Evolutionary conservation across 139 green algal species (phyloP), one percentile per base, ranked within the genome.

Genomic region (Auxenochlorella protothecoides): DNA sequence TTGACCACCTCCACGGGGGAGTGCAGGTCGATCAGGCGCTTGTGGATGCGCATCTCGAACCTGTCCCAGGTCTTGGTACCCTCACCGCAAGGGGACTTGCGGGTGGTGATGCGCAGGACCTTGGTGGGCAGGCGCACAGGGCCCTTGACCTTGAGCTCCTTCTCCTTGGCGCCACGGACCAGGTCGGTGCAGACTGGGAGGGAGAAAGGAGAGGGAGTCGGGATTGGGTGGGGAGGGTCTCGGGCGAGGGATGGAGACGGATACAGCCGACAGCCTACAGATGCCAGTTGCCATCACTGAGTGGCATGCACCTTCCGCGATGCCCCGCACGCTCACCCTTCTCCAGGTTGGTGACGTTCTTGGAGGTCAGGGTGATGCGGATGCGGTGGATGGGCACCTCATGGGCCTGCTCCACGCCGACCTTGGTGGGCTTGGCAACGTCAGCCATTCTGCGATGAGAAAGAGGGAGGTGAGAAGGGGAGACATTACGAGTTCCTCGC

Each of bases 111-210:
- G 70, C 83, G 85, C 74, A 99, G 87, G n/a, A 86, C 86, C 88
- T 98, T 98, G 74, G 95, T 99, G 79, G 95, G 95, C 89, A 99
- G 93, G 80, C 95, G 87, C 75, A 99, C 93, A 53, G 95, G 95
- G 74, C 95, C 95, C 87, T 97, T 98, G 27, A 98, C 92, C 84
- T 93, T 93, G 4, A 99, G 88, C 59, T 92, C 77, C 91, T 99
- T 99, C 65, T 98, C 90, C 92, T 98, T 98, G 81, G 95, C 93
- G 70, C 92, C 91, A 62, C 87, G 85, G 78, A 99, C 95, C 71
- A 99, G 89, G 85, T 99, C 95, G 68, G 85, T 83, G 85, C 92
- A 98, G 73, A 99, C 94, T 92, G 83, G 66, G 70, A n/a, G 12
- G 27, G 27, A n/a, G 14, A 67, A 5, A 71, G 67, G 51, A 13